Percentiles rank a stretch among this genome's conserved stretches.
Evolutionary conservation across 2,329 filamentous ascomycete genomes (phyloP).

Genomic region (Nectriaceae sp.): DNA sequence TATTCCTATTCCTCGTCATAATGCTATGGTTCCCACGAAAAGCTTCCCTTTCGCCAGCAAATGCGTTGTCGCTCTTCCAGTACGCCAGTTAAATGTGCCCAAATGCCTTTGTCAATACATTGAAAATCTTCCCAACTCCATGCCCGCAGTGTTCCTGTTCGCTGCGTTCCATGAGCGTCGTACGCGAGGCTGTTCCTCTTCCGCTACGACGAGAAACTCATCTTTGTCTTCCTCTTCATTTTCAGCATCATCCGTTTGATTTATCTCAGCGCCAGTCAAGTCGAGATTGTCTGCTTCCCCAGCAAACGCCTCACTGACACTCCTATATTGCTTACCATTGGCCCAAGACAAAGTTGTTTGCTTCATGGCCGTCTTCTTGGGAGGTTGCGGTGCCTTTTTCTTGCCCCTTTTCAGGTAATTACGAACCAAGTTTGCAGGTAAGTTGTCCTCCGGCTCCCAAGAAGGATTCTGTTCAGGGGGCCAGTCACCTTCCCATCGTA

Average conservation of each 20-base stretch:
- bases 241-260: not conserved
- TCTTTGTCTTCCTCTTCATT: conserved; percentile 12
- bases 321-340: conserved; percentile 23
- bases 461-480: conserved; percentile 56
- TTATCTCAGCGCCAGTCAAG: not conserved
- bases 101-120: too few species aligned
- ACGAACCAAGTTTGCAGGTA: conserved; percentile 43
- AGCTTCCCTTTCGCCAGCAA: too few species aligned
- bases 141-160: conserved; percentile 2
- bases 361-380: conserved; percentile 20
- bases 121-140: conserved; percentile 8
- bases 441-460: conserved; percentile 58
- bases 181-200: conserved; percentile 17
- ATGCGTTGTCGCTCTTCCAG: too few species aligned
- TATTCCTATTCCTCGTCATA: too few species aligned
- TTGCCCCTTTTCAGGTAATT: conserved; percentile 39
- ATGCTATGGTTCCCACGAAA: too few species aligned
- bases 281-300: conserved; percentile 15
- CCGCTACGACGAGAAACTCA: conserved; percentile 35
- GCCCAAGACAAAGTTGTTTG: conserved; percentile 27
- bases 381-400: conserved; percentile 13
- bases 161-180: conserved; percentile 4
- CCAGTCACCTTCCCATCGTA: conserved; percentile 61
- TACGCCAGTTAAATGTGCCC: too few species aligned
- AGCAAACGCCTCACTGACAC: conserved; percentile 33